Percentiles rank a stretch among this genome's conserved stretches.
Evolutionary conservation across 2,329 filamentous ascomycete species (phyloP).

Genomic region (Xylogone sp.): DNA sequence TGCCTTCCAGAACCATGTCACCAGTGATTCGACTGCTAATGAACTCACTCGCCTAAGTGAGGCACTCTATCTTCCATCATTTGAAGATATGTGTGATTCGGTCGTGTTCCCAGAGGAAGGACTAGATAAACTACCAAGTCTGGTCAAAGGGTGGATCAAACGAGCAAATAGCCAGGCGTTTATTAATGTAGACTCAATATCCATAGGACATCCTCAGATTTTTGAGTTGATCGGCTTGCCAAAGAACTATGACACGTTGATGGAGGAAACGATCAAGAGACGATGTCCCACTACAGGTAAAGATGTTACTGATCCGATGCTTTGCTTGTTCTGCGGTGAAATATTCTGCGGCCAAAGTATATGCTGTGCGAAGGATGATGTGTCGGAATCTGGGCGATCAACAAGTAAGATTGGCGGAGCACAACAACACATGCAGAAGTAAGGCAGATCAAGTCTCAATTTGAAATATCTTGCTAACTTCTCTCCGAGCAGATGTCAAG

Average conservation of each 20-base stretch:
- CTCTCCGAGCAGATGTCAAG: constrained; percentile 64
- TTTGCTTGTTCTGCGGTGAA: constrained; percentile 95
- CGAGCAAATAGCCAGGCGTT: constrained; percentile 7
- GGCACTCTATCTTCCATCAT: constrained; percentile 68
- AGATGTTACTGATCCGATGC: constrained; percentile 82
- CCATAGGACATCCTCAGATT: constrained; percentile 78
- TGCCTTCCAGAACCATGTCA: constrained; percentile 72
- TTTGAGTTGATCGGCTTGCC: constrained; percentile 92
- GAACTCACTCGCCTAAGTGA: constrained; percentile 82
- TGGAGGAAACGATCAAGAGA: constrained; percentile 82
- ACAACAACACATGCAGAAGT: constrained; percentile 86
- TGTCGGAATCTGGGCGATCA: constrained; percentile 32
- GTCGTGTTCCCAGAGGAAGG: constrained; percentile 16
- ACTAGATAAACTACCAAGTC: constrained; percentile 27
- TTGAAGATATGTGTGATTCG: constrained; percentile 72
- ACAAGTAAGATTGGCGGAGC: constrained; percentile 68
- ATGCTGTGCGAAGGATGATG: constrained; percentile 70
- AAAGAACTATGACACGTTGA: constrained; percentile 85
- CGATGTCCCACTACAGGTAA: constrained; percentile 87
- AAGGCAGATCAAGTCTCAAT: constrained; percentile 34
- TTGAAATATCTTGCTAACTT: constrained; percentile 18
- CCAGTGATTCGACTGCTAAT: constrained; percentile 59
- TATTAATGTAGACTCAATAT: constrained; percentile 11
- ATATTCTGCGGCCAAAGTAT: constrained; percentile 93
- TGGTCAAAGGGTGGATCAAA: constrained; percentile 68